Base-by-base conservation (phyloP, 2,329 filamentous ascomycete species). In the Leptodontidium sp. region DNA sequence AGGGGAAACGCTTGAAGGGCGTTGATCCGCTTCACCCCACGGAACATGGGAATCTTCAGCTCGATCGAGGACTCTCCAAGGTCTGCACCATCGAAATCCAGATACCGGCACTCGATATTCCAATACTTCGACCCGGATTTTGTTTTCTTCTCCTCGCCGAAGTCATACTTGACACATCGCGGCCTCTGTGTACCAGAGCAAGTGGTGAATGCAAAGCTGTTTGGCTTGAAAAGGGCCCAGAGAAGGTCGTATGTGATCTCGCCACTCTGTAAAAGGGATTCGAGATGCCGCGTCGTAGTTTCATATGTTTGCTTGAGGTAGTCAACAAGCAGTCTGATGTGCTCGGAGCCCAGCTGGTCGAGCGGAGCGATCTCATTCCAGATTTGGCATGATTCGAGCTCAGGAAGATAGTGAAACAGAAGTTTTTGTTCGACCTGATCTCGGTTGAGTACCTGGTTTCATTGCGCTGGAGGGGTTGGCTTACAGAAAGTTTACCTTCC, bases 231-330 rank as follows among this genome's bases (percentile, higher is more conserved):
- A n/a, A n/a, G n/a, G n/a, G n/a, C n/a, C 75, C 69, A 80, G 15
- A 81, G 75, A 58, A 81, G 74, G 70, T 80, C 71, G 69, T 79
- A 80, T 43, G 72, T 80, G 70, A 80, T 79, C 61, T 79, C 17
- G 43, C 52, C 15, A 50, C 74, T 63, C 65, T 74, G 61, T n/a
- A 80, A 67, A 67, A 79, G 75, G 64, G 67, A 55, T 64, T 67
- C 9, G 35, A 73, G 61, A 35, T 58, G 45, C 40, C 68, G 8
- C 21, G 40, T 70, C 0, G 50, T 70, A 1, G 50, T 47, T 29
- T 32, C 17, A 32, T 74, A 74, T 26, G 57, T 52, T 63, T 15
- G 66, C 49, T 65, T 70, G 9, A 74, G 65, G 61, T 50, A 71
- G 35, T 72, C 45, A 11, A 74, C 1, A n/a, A 73, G 35, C n/a